Base-by-base conservation (phyloP, 2,329 filamentous ascomycete species). In the Cladorrhinum sp. region DNA sequence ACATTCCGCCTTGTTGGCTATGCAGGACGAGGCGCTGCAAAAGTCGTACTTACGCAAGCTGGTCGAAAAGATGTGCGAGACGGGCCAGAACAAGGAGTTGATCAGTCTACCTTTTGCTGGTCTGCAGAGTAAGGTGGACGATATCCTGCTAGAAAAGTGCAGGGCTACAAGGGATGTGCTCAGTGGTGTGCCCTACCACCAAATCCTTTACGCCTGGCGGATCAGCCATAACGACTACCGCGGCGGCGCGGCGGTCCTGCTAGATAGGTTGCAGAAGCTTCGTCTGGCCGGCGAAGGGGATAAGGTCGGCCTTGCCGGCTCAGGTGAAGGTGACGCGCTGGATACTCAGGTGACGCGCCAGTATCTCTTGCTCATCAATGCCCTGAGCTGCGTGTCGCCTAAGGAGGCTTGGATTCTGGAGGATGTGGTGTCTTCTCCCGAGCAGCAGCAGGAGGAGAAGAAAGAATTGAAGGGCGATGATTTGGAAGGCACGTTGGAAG, bases 301-400 rank as follows among this genome's bases (percentile, higher is more conserved):
- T 63, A 80, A 79, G 63, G 74, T 82, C n/a, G 68, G 77, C 49
- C 61, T 51, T 21, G 64, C 64, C 12, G 67, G 62, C n/a, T 36
- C 14, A 36, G 33, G 33, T 2, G 33, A 36, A 36, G 69, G 65
- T 1, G 85, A 87, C 63, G 79, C 80, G 3, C 76, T 86, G 10
- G 86, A 88, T 67, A 88, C 86, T 0, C 80, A 82, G 0, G 81
- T 90, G 30, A 86, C 88, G 52, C 85, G 90, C 67, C 89, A 91
- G 70, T 95, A 96, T 69, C 79, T 98, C n/a, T 82, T 92, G 63
- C 83, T 99, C 50, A 96, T 99, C 77, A 99, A 99, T 73, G 88
- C 92, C 1, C 80, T 99, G 63, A 91, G 90, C 66, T 96, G 92
- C 65, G 92, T 97, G 46, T 86, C 90, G 54, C 80, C 87, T 61